Conservation (phyloP, 768 basidiomycete species). For the Termitomyces eurrhizus region DNA sequence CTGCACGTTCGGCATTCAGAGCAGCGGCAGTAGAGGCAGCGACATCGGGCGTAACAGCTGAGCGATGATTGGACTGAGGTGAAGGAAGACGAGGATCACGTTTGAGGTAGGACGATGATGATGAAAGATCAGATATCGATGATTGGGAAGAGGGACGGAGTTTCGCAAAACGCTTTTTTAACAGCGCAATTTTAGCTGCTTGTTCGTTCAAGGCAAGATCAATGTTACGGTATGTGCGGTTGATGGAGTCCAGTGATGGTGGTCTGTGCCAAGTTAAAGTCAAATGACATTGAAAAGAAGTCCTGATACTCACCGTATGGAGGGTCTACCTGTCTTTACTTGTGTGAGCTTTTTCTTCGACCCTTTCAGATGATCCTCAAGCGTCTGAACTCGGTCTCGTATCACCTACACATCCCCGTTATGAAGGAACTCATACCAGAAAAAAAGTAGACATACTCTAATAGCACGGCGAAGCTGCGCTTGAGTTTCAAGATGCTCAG, state of each 20-base stretch:
- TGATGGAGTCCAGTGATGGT: conserved; percentile 81
- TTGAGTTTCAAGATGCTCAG: conserved; percentile 85
- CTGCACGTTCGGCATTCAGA: conserved; percentile 75
- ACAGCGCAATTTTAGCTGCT: conserved; percentile 44
- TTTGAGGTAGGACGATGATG: conserved; percentile 11
- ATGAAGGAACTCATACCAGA: neutral
- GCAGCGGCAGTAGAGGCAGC: conserved; percentile 78
- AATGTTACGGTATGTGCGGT: conserved; percentile 83
- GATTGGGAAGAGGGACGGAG: conserved; percentile 35
- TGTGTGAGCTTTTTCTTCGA: conserved; percentile 69
- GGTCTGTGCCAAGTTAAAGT: conserved; percentile 41
- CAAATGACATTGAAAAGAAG: neutral
- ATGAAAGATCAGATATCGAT: neutral
- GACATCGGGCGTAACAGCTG: conserved; percentile 56
- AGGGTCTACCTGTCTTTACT: conserved; percentile 56
- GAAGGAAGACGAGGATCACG: conserved; percentile 42
- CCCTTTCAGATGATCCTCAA: conserved; percentile 68
- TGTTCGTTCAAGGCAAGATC: conserved; percentile 67
- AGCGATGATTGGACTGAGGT: conserved; percentile 27
- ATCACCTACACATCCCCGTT: conserved; percentile 43
- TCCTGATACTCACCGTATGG: conserved; percentile 49
- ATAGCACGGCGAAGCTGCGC: conserved; percentile 68
- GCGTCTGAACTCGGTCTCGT: conserved; percentile 69
- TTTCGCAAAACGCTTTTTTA: conserved; percentile 50
- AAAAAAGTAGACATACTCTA: conserved; percentile 44